A percentile compares a stretch with the other conserved stretches of the same genome.
These are phyloP conservation scores for Sarocladiaceae sp. DNA, from an alignment of 2,329 filamentous ascomycete genomes.

Conservation along the genomic window DNA sequence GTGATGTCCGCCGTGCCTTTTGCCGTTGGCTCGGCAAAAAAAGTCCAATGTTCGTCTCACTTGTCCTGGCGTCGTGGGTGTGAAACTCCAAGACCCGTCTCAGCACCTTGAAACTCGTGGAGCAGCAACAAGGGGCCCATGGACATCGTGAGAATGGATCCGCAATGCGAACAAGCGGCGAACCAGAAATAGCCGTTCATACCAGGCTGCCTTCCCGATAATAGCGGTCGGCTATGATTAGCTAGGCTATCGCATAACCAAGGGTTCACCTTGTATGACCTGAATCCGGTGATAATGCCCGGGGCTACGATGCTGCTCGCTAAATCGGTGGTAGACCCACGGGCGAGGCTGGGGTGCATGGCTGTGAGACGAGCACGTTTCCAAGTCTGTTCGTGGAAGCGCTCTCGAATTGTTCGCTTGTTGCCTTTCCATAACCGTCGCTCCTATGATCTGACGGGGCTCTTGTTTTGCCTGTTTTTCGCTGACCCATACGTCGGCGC, in stretches of 20 bases:
- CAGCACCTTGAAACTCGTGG: constrained; percentile 4
- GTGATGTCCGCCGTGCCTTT: background rate
- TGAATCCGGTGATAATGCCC: background rate
- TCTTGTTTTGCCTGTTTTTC: background rate
- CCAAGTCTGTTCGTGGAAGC: background rate
- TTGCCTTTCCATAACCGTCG: background rate
- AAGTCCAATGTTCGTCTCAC: constrained; percentile 1
- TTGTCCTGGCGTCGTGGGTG: constrained; percentile 4
- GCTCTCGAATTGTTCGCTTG: background rate
- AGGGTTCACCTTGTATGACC: background rate
- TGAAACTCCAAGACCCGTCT: constrained; percentile 9
- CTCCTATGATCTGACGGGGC: constrained; percentile 2
- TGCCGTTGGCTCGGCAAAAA: background rate
- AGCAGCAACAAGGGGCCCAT: background rate
- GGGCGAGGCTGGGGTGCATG: background rate
- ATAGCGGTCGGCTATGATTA: background rate
- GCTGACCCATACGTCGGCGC: background rate
- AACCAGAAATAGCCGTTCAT: constrained; percentile 3
- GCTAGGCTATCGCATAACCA: background rate
- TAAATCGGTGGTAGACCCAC: background rate
- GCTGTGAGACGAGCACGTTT: constrained; percentile 4
- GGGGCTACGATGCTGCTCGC: background rate
- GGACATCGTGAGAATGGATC: background rate
- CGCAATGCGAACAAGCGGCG: background rate
- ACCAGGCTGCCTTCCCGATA: background rate